Evolutionary conservation across 371 early-diverging fungal genomes (phyloP).

Genomic region (Mycotypha africana): DNA sequence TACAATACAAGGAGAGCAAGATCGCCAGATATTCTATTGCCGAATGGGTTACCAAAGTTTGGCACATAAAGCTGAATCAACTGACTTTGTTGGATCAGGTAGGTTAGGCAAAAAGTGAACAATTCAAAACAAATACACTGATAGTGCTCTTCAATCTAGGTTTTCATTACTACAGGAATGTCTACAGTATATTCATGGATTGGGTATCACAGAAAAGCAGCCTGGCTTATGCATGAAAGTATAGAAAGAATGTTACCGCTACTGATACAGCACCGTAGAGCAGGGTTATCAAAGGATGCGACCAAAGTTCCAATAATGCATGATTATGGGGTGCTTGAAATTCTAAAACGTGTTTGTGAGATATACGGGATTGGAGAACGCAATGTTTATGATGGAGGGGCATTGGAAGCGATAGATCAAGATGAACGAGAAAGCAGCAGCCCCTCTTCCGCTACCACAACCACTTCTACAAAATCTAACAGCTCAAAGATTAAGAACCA

Average conservation of each 20-base stretch:
- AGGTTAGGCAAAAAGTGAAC: not conserved
- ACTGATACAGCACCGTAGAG: slow-evolving; percentile 46
- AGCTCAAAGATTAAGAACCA: too few relatives aligned
- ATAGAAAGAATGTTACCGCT: slow-evolving; percentile 59
- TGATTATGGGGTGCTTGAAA: slow-evolving; percentile 60
- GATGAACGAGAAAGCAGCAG: not conserved
- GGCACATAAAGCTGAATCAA: slow-evolving; percentile 49
- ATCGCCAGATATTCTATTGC: slow-evolving; percentile 51
- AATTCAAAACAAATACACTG: not conserved
- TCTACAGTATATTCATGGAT: slow-evolving; percentile 58
- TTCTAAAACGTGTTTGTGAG: slow-evolving; percentile 62
- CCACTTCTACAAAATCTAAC: too few relatives aligned
- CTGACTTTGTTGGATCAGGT: slow-evolving; percentile 58
- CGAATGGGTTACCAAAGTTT: slow-evolving; percentile 58
- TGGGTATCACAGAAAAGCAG: slow-evolving; percentile 70
- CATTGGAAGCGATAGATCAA: slow-evolving; percentile 3
- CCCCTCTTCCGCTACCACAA: not conserved
- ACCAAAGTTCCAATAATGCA: slow-evolving; percentile 7
- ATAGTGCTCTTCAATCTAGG: slow-evolving; percentile 19
- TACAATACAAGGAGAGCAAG: slow-evolving; percentile 10
- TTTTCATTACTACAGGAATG: slow-evolving; percentile 59
- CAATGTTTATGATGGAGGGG: slow-evolving; percentile 21
- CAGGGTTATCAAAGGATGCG: slow-evolving; percentile 15
- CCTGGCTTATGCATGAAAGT: slow-evolving; percentile 70
- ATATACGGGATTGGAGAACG: slow-evolving; percentile 61